phyloP scores from a whole-genome alignment of 2,329 filamentous ascomycete genomes.

The Pestalotiopsis sp. region DNA sequence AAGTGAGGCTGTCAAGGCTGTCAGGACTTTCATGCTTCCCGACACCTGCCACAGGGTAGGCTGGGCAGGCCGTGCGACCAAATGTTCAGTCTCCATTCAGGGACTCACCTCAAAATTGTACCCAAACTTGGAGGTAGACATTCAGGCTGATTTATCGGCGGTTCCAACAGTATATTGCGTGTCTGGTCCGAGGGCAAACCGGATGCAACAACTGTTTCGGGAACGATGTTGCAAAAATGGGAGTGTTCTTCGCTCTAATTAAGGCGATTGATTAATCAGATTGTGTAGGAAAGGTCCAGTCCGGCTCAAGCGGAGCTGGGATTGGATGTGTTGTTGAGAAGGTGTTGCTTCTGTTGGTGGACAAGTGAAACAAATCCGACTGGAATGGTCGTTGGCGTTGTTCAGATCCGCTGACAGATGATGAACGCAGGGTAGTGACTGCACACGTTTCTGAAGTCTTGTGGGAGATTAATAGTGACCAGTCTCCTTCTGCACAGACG shows the following conservation, averaged over 20 bases:
- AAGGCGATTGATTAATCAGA: constrained; percentile 1
- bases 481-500: constrained; percentile 28
- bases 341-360: constrained; percentile 14
- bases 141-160: constrained; percentile 46
- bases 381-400: constrained; percentile 12
- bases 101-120: constrained; percentile 62
- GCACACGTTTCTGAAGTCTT: constrained; percentile 3
- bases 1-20: constrained; percentile 47
- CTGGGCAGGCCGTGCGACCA: neutral
- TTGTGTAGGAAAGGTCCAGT: neutral
- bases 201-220: constrained; percentile 39
- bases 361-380: constrained; percentile 17
- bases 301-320: neutral
- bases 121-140: constrained; percentile 61
- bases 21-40: constrained; percentile 12
- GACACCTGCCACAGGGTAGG: neutral
- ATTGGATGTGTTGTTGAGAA: neutral
- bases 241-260: neutral
- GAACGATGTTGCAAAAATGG: constrained; percentile 30
- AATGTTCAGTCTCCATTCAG: constrained; percentile 16
- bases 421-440: neutral
- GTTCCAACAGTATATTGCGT: constrained; percentile 14
- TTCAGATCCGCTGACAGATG: constrained; percentile 4
- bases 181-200: constrained; percentile 32
- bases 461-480: constrained; percentile 32